Evolutionary conservation across 2,329 filamentous ascomycete species (phyloP).

Genomic region (Malbranchea zuffiana): DNA sequence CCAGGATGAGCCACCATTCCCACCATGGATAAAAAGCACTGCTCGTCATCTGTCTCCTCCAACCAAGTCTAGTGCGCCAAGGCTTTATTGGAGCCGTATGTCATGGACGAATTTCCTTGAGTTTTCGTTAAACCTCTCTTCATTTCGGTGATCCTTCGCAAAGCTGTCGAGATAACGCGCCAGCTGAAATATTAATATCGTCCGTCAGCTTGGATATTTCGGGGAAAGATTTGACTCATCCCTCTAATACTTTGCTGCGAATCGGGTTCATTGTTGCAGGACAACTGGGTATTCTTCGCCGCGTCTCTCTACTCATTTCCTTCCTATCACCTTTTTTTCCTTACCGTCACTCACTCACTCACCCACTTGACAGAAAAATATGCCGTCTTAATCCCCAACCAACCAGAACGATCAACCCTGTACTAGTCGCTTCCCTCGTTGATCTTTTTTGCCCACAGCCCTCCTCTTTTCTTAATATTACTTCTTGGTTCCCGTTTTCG

Average conservation of each 20-base stretch:
- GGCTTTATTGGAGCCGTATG: constrained; percentile 8
- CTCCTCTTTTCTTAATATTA: no score
- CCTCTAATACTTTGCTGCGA: no score
- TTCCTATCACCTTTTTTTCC: constrained; percentile 3
- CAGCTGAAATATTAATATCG: constrained; percentile 3
- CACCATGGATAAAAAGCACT: constrained; percentile 25
- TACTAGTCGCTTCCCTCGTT: no score
- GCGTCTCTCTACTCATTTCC: constrained; percentile 1
- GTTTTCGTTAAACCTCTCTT: constrained; percentile 1
- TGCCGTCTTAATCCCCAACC: constrained; percentile 5
- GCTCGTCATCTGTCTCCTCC: not conserved
- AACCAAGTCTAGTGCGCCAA: not conserved
- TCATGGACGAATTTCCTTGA: constrained; percentile 15
- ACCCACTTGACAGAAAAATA: no score
- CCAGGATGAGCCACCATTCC: constrained; percentile 26
- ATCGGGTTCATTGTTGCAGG: constrained; percentile 7
- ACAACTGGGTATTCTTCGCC: constrained; percentile 3
- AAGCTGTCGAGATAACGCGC: constrained; percentile 5
- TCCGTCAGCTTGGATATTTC: not conserved
- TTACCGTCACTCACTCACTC: no score
- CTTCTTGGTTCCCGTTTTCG: no score
- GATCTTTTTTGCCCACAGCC: no score
- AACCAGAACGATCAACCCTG: no score
- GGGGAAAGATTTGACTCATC: no score
- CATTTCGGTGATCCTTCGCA: constrained; percentile 6